Base-by-base conservation (phyloP, 108 stramenopile species). In the Fragilaria crotonensis region DNA sequence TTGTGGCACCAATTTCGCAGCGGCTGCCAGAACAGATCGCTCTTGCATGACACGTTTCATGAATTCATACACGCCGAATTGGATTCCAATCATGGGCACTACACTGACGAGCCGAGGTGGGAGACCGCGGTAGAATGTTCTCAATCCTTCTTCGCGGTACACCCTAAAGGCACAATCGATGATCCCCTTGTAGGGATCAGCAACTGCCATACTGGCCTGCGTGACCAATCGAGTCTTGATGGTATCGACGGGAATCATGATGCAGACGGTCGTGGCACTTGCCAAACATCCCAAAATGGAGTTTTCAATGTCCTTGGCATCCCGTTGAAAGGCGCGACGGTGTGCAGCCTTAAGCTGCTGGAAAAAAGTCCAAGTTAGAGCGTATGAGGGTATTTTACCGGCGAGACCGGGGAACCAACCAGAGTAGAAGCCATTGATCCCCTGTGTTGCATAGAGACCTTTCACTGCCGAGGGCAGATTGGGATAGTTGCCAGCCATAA, bases 181-280 rank as follows among this genome's bases (percentile, higher is more conserved):
- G 45, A 98, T 95, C 22, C 95, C 94, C 59, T 76, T 89, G 78
- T 98, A 98, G 18, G 87, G 70, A 54, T 69, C 72, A 29, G 68
- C 57, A 46, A 73, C 59, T 30, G 59, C 57, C 20, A 49, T 29
- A 32, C 57, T 63, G 14, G 36, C 22, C 71, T 95, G 93, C 21
- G 95, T 96, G 11, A 96, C 95, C 25, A 97, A 71, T 33, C 96
- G 66, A 14, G 95, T 96, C 64, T 97, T 97, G 47, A 98, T 83
- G 0, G 95, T 98, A 67, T 98, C 97, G 85, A 98, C 80, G 1
- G 97, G 97, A 52, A 97, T 98, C 95, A 97, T 97, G 28, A 98
- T 78, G 48, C 85, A 85, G 3, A 97, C 96, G n/a, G 91, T 89
- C 25, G 83, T 80, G 4, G 94, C 90, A 66, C 92, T 90, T 1